Evolutionary conservation across 2,329 filamentous ascomycete genomes (phyloP).

Genomic region (Exophiala mesophila): DNA sequence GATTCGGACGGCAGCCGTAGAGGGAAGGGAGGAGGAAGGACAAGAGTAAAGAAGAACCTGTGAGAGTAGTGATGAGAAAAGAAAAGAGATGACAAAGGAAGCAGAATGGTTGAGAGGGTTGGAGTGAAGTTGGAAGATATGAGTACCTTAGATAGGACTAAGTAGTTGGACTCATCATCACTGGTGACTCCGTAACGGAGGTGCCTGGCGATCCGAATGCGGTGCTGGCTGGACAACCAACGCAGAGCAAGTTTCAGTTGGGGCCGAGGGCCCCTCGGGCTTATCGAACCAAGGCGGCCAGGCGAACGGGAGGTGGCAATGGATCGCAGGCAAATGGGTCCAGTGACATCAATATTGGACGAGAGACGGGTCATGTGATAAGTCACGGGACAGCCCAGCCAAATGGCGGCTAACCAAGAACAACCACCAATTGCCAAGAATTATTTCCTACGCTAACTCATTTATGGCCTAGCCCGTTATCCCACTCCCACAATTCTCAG

Average conservation of each 20-base stretch:
- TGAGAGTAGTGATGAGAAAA: not conserved
- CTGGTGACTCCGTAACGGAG: not conserved
- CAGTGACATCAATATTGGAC: not conserved
- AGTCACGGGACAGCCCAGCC: no score
- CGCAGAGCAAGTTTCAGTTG: not conserved
- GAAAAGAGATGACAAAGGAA: conserved; percentile 1
- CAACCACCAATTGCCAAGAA: not conserved
- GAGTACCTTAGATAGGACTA: not conserved
- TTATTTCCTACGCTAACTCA: not conserved
- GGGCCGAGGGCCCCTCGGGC: no score
- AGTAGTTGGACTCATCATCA: no score
- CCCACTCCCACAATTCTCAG: conserved; percentile 1
- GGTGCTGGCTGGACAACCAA: not conserved
- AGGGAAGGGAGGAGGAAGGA: no score
- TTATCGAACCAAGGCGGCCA: no score
- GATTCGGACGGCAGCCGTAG: no score
- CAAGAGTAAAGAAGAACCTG: no score
- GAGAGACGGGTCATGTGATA: not conserved
- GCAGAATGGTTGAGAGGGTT: not conserved
- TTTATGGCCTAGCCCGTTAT: not conserved
- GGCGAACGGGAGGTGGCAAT: no score
- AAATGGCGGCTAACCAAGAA: no score
- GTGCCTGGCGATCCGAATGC: not conserved
- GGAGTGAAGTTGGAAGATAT: not conserved
- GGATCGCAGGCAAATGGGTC: no score